A percentile compares a stretch with the other conserved stretches of the same genome.
phyloP scores from a whole-genome alignment of 306 rosid genomes.

The Crotalaria pallida region DNA sequence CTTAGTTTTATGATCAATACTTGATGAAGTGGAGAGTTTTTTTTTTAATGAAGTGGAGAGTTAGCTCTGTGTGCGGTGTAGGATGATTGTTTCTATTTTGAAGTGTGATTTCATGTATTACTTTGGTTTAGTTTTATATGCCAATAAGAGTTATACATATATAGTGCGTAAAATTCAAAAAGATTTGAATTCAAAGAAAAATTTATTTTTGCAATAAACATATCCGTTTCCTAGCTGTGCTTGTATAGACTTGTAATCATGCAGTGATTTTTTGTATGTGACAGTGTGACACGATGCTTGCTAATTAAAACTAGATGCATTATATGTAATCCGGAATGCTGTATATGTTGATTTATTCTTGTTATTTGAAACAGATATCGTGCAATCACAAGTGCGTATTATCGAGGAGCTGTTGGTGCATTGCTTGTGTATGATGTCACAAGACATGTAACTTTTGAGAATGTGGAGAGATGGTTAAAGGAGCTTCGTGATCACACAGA shows the following conservation, averaged over 20 bases:
- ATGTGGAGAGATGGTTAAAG: slow-evolving; percentile 80
- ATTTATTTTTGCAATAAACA: not conserved
- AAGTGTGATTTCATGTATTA: not conserved
- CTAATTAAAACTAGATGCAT: not conserved
- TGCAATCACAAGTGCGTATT: slow-evolving; percentile 80
- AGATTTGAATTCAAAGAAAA: not conserved
- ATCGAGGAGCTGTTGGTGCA: slow-evolving; percentile 84
- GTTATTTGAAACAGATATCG: slow-evolving; percentile 49
- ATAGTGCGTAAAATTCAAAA: not conserved
- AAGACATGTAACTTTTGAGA: slow-evolving; percentile 68
- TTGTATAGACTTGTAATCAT: not conserved
- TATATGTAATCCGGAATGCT: not conserved
- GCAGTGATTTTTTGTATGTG: too few relatives aligned
- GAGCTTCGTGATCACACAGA: slow-evolving; percentile 85
- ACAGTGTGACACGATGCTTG: too few relatives aligned
- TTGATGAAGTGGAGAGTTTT: not conserved
- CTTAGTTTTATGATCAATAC: not conserved
- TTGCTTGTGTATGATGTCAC: slow-evolving; percentile 80
- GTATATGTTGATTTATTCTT: slow-evolving; percentile 18
- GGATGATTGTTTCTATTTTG: not conserved
- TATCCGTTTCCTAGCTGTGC: not conserved
- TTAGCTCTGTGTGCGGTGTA: not conserved
- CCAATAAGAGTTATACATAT: not conserved
- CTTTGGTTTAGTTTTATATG: not conserved
- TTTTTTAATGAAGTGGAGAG: not conserved